Evolutionary conservation across 2,329 filamentous ascomycete genomes (phyloP).

Genomic region (Alternaria rosae): DNA sequence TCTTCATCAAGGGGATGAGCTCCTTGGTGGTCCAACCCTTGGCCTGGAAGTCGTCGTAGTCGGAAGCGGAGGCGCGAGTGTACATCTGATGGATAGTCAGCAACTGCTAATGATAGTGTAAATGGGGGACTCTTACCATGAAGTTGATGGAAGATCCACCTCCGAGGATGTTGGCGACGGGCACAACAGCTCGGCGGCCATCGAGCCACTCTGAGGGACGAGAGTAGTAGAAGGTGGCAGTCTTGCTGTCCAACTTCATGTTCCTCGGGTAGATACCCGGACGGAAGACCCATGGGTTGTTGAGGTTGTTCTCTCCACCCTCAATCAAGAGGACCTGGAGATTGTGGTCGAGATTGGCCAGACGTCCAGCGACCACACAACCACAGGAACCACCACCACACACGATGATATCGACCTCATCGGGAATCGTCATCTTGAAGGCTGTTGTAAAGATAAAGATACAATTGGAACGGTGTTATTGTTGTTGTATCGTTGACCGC

Average conservation of each 20-base stretch:
- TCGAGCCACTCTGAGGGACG: constrained; percentile 75
- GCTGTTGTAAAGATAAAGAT: constrained; percentile 2
- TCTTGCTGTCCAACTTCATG: constrained; percentile 83
- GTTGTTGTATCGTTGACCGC: constrained; percentile 24
- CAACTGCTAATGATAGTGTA: no score
- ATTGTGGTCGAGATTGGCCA: constrained; percentile 79
- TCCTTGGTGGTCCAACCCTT: constrained; percentile 82
- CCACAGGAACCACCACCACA: constrained; percentile 76
- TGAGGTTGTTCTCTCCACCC: constrained; percentile 75
- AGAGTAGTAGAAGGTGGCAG: constrained; percentile 82
- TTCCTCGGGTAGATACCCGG: constrained; percentile 80
- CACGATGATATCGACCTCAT: constrained; percentile 83
- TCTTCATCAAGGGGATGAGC: constrained; percentile 77
- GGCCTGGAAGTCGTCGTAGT: constrained; percentile 81
- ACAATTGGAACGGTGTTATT: constrained; percentile 1
- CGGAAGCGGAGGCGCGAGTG: constrained; percentile 73
- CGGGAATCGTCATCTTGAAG: constrained; percentile 67
- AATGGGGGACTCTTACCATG: constrained; percentile 60
- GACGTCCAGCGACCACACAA: constrained; percentile 59
- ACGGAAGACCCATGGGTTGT: constrained; percentile 79
- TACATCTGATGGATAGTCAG: constrained; percentile 66
- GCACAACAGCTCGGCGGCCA: constrained; percentile 76
- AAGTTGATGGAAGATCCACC: constrained; percentile 80
- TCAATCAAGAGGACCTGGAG: constrained; percentile 75
- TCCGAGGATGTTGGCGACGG: constrained; percentile 74